Evolutionary conservation across 768 basidiomycete species (phyloP), one percentile per base, ranked within the genome.

Genomic region (Lactifluus volemus): DNA sequence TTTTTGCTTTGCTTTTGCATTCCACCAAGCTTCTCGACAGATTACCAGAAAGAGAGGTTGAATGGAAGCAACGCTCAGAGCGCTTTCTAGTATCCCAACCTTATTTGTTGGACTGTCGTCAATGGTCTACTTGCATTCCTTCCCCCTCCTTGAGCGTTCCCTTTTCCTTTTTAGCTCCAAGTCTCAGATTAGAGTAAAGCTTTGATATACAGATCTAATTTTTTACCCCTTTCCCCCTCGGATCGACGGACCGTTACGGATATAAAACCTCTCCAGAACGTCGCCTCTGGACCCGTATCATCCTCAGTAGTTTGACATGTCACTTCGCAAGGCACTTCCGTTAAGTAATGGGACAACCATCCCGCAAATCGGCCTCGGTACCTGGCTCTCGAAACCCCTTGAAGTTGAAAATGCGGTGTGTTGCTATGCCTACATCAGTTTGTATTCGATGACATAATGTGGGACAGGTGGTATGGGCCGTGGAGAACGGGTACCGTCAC

Each of bases 331-430:
- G 60, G 53, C 60, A 10, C 12, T 80, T 63, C 66, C 71, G 15
- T 75, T 84, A 63, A 73, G 74, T 66, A 77, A 74, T 56, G 84
- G 84, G 2, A 74, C 76, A 44, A 65, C 72, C 53, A 76, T 93
- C 65, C 89, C 88, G 38, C 84, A 86, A 72, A 83, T 92, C 67
- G 92, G 92, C 44, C 78, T 92, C 41, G 92, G 91, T 5, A 91
- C 89, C 17, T 92, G 89, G 89, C 77, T 85, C 58, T 85, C 88
- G 7, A 76, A 85, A 68, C 84, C 85, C 9, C 77, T 83, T 30
- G 87, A 92, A 70, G 91, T 92, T 61, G 85, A 87, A 73, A 76
- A 77, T 39, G 84, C 87, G 48, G 88, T 89, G n/a, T 50, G 48
- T 48, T 19, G 9, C 1, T 44, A 12, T 15, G n/a, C n/a, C 11